A percentile compares a stretch with the other conserved stretches of the same genome.
Conservation (phyloP, 129 eudicot genomes). For the Flaveria robusta region DNA sequence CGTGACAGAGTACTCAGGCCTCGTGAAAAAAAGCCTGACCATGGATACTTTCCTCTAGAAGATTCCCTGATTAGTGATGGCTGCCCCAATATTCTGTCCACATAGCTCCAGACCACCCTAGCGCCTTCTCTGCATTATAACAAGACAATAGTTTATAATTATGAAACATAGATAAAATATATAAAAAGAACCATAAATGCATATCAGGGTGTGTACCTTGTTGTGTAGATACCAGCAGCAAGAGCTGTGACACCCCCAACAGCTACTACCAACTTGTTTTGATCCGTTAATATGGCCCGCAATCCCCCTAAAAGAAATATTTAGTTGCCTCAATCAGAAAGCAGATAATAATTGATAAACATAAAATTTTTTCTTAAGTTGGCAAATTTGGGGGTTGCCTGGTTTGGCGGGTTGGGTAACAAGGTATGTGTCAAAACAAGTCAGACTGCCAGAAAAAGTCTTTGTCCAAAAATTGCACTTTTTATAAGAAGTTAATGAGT, state of each 20-base stretch:
- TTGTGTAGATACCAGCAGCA: slow-evolving; percentile 96
- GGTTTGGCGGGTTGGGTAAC: background rate
- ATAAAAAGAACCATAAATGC: background rate
- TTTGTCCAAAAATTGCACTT: background rate
- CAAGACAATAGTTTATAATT: background rate
- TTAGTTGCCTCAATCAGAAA: slow-evolving; percentile 6
- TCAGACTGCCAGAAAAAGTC: background rate
- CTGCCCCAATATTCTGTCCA: slow-evolving; percentile 96
- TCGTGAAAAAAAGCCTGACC: slow-evolving; percentile 84
- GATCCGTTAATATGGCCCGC: slow-evolving; percentile 87
- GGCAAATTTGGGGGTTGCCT: background rate
- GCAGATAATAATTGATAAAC: background rate
- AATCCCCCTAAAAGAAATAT: slow-evolving; percentile 67
- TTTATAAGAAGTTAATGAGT: background rate
- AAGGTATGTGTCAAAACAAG: background rate
- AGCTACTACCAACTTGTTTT: slow-evolving; percentile 92
- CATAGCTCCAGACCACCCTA: slow-evolving; percentile 93
- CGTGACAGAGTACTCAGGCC: slow-evolving; percentile 55
- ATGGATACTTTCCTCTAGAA: slow-evolving; percentile 91
- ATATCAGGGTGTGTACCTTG: slow-evolving; percentile 60
- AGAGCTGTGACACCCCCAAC: slow-evolving; percentile 98
- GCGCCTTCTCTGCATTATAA: slow-evolving; percentile 86
- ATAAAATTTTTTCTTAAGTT: background rate
- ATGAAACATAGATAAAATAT: background rate
- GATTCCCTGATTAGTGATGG: slow-evolving; percentile 97